Conservation (phyloP, 805 yeast genomes). For the Hanseniaspora jakobsenii region DNA sequence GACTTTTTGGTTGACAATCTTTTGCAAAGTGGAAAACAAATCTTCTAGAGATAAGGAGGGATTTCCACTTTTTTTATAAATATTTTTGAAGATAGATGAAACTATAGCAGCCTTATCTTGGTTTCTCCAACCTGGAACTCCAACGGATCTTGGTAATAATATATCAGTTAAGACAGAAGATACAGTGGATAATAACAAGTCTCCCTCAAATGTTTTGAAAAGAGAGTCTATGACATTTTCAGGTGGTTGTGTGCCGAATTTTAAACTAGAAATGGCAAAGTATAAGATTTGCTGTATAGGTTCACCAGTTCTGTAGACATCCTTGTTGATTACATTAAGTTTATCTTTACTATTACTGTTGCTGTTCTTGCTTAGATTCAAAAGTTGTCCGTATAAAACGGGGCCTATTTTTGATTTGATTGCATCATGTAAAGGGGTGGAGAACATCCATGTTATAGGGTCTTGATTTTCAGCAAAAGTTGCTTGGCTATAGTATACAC, state of each 20-base stretch:
- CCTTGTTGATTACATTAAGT: neutral
- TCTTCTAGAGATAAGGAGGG: slow-evolving; percentile 2
- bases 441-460: neutral
- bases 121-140: neutral
- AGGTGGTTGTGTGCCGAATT: slow-evolving; percentile 1
- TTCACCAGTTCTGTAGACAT: neutral
- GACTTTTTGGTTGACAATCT: neutral
- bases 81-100: neutral
- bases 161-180: neutral
- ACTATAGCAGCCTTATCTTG: neutral
- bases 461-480: neutral
- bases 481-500: slow-evolving; percentile 2
- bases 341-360: neutral
- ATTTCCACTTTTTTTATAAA: neutral
- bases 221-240: neutral
- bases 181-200: neutral
- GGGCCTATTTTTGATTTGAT: neutral
- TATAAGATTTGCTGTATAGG: neutral
- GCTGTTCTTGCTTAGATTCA: neutral
- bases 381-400: neutral
- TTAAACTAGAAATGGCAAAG: neutral
- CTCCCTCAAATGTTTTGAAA: slow-evolving; percentile 4
- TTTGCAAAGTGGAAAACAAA: neutral
- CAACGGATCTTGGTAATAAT: slow-evolving; percentile 6
- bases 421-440: neutral